Evolutionary conservation across 2,329 filamentous ascomycete genomes (phyloP), one percentile per base, ranked within the genome.

Genomic region (Plectosphaerella sp.): DNA sequence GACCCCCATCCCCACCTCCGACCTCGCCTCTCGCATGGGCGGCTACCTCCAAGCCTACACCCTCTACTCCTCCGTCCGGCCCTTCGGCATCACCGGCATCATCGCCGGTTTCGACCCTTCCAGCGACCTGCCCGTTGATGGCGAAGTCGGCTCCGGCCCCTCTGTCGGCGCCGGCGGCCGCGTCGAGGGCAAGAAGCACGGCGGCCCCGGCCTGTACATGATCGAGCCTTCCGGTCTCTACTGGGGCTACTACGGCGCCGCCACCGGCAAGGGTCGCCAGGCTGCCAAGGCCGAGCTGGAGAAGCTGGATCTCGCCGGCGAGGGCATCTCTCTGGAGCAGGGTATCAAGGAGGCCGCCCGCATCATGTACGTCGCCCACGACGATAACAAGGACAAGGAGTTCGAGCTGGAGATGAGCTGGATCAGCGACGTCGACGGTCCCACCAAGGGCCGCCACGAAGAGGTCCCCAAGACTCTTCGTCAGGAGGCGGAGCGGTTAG

Each of bases 341-440:
- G 94, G 88, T 48, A 90, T 99, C 65, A 97, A 96, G 79, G 89
- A 97, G 78, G 94, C 94, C 35, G 94, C 94, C 52, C 80, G 91
- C 56, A 99, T 99, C 73, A 97, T 99, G 73, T 95, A 97, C 70
- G 84, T 96, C 55, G 92, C 93, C 47, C 94, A 99, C 69, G 94
- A 97, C 71, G 94, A 99, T 72, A 97, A 93, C 80, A 97, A 97
- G 78, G 94, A 97, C 75, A 99, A 99, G 80, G 94, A 97, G 59
- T 99, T 97, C 66, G 94, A 99, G 83, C 79, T 99, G 54, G 94
- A 99, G 78, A 95, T 99, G 91, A 96, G 90, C 54, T 99, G 94
- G 94, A 89, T 97, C 70, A 97, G 91, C 72, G 83, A 81, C 50
- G 72, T 85, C 47, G 83, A 89, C 59, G 93, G 92, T 5, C 91